phyloP scores from a whole-genome alignment of 768 basidiomycete genomes.

The Russula earlei region DNA sequence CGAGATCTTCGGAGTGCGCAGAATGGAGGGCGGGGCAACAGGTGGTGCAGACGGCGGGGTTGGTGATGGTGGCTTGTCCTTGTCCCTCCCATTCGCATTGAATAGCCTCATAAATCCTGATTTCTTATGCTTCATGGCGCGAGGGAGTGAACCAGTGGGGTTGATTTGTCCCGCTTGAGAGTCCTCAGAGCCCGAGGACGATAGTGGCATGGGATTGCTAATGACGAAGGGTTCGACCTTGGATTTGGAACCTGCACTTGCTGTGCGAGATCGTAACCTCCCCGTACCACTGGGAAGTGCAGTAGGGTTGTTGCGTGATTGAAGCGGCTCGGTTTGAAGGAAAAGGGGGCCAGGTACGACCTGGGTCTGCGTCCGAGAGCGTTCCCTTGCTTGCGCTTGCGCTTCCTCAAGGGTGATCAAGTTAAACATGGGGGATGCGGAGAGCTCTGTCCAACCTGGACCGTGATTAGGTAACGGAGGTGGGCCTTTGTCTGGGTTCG shows the following conservation, averaged over 20 bases:
- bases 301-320: constrained; percentile 17
- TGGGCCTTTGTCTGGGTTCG: constrained; percentile 5
- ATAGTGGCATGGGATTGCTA: constrained; percentile 15
- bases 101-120: constrained; percentile 78
- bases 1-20: constrained; percentile 19
- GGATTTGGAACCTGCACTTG: constrained; percentile 44
- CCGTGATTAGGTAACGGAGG: constrained; percentile 18
- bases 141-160: constrained; percentile 27
- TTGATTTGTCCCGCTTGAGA: background rate
- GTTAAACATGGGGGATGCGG: constrained; percentile 41
- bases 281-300: constrained; percentile 17
- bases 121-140: constrained; percentile 62
- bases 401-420: constrained; percentile 76
- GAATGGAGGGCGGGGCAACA: constrained; percentile 7
- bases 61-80: constrained; percentile 37
- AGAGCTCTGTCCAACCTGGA: constrained; percentile 42
- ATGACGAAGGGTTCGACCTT: constrained; percentile 23
- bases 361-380: constrained; percentile 44
- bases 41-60: constrained; percentile 48
- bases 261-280: constrained; percentile 46
- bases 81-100: constrained; percentile 45
- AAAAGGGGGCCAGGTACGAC: constrained; percentile 26
- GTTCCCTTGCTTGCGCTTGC: constrained; percentile 48
- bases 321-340: constrained; percentile 26
- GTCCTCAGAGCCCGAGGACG: background rate